Percentiles rank a stretch among this genome's conserved stretches.
Evolutionary conservation across 2,329 filamentous ascomycete species (phyloP).

Genomic region (Curvularia hawaiiensis): DNA sequence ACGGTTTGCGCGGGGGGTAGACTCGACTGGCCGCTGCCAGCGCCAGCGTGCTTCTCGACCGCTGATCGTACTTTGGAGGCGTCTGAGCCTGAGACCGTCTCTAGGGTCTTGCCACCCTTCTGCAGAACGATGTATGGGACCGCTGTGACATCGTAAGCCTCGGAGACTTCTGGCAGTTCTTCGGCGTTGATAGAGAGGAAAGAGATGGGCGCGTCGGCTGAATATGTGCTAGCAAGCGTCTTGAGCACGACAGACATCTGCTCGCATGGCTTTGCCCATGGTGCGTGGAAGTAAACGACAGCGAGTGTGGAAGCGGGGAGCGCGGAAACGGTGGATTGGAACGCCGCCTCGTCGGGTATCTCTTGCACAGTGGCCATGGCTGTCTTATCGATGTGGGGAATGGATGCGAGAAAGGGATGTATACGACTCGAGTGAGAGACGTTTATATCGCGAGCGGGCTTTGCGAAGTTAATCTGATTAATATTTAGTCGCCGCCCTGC

Average conservation of each 20-base stretch:
- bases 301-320: conserved; percentile 74
- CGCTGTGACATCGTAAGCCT: conserved; percentile 90
- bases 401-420: neutral
- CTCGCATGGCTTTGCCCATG: conserved; percentile 94
- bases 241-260: conserved; percentile 89
- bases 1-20: conserved; percentile 51
- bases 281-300: conserved; percentile 92
- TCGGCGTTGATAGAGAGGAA: conserved; percentile 96
- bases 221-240: conserved; percentile 85
- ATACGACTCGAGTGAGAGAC: neutral
- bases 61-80: conserved; percentile 82
- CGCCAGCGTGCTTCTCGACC: conserved; percentile 79
- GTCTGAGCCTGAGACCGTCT: conserved; percentile 89
- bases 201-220: conserved; percentile 70
- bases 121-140: conserved; percentile 91
- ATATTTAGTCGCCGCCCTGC: conserved; percentile 15
- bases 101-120: conserved; percentile 74
- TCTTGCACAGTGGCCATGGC: conserved; percentile 67
- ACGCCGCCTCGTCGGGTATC: conserved; percentile 74
- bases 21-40: conserved; percentile 47
- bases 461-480: conserved; percentile 10
- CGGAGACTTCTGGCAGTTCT: conserved; percentile 88
- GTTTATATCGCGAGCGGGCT: neutral
- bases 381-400: neutral
- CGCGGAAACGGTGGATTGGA: conserved; percentile 70